Base-by-base conservation (phyloP, 352 stramenopile genomes). In the Blastocystis sp. region DNA sequence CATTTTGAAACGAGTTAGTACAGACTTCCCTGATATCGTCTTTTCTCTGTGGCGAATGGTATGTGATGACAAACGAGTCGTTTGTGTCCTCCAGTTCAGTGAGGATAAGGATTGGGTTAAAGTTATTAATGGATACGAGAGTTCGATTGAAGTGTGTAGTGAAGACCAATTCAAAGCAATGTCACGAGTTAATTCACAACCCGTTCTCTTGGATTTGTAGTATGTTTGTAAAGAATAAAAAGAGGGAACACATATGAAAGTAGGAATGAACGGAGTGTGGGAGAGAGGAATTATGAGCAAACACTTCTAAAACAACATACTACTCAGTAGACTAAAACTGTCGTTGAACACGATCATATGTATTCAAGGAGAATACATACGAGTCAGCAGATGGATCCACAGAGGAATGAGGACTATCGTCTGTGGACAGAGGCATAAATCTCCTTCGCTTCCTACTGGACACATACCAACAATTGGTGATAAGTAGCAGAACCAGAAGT, bases 91-190 rank as follows among this genome's bases (percentile, higher is more conserved):
- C 1, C 58, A 88, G 42, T 88, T 88, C 42, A 88, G 62, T 27
- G 77, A 88, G 27, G 62, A 88, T 35, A 57, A 76, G 33, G 51
- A 88, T 33, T 88, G 77, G 77, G 58, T 77, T 19, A 77, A 77
- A 22, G 62, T 77, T 11, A 88, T 88, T 24, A 73, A 73, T 42
- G 37, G n/a, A 15, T 88, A 88, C 24, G 77, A 88, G 27, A 88
- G 62, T 48, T 62, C 54, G 27, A 88, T 88, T 40, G 77, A 88
- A n/a, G 77, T 88, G n/a, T 81, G 40, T 64, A 81, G 51, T 51
- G 70, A 81, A 11, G 70, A 81, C 11, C 44, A 81, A n/a, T 30
- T 24, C 37, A 44, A 60, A 27, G 40, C 70, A 4, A 81, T 81
- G 53, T 62, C 70, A 33, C 51, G 70, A 60, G 42, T 33, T 7